A percentile compares a stretch with the other conserved stretches of the same genome.
Conservation (phyloP, 2,329 filamentous ascomycete species). For the Monosporascus sp. region DNA sequence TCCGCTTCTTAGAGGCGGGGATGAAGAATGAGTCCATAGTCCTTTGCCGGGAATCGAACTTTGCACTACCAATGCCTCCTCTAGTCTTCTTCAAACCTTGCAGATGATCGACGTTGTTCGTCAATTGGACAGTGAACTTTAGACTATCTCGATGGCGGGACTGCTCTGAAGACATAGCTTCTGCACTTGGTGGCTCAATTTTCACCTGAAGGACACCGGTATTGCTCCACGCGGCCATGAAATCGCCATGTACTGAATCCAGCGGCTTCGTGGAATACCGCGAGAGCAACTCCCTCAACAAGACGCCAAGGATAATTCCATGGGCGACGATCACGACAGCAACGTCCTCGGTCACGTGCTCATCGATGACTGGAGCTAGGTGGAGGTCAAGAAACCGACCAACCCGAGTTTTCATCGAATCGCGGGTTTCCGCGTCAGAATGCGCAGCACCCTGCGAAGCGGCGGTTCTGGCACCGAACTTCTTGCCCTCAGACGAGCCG, state of each 20-base stretch:
- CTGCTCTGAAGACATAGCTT: constrained; percentile 13
- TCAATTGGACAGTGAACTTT: constrained; percentile 43
- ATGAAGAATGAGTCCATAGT: constrained; percentile 72
- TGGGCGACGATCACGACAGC: constrained; percentile 71
- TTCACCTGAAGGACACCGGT: constrained; percentile 32
- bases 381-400: constrained; percentile 61
- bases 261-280: constrained; percentile 35
- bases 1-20: constrained; percentile 43
- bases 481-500: constrained; percentile 62
- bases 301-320: constrained; percentile 68
- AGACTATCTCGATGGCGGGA: constrained; percentile 35
- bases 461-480: constrained; percentile 34
- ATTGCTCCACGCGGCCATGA: constrained; percentile 43
- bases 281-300: constrained; percentile 59
- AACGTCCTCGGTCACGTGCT: constrained; percentile 21
- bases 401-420: constrained; percentile 59
- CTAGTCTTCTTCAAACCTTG: constrained; percentile 69
- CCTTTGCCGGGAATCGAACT: constrained; percentile 69
- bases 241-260: constrained; percentile 16
- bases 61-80: constrained; percentile 74
- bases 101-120: constrained; percentile 71
- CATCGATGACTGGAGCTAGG: constrained; percentile 51
- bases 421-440: constrained; percentile 53
- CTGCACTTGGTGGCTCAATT: constrained; percentile 2
- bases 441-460: constrained; percentile 34